A percentile compares a stretch with the other conserved stretches of the same genome.
Evolutionary conservation across 805 yeast species (phyloP).

Genomic region (Saccharomycopsis sp.): DNA sequence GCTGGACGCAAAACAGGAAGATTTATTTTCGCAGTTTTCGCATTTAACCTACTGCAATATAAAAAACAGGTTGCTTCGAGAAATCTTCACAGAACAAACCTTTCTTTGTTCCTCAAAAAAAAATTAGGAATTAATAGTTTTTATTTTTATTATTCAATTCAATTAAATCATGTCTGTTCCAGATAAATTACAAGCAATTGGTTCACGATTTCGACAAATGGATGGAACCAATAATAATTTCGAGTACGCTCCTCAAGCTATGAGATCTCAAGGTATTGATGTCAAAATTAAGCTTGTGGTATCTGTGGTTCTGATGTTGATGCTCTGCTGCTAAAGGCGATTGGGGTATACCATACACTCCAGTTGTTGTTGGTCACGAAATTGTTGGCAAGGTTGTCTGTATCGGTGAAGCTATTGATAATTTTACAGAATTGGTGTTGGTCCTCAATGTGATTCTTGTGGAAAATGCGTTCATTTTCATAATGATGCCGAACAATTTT

Average conservation of each 20-base stretch:
- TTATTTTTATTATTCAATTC: no score
- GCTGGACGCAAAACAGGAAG: no score
- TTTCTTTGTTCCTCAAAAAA: no score
- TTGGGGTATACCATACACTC: constrained; percentile 22
- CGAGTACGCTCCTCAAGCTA: constrained; percentile 16
- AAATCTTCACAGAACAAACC: no score
- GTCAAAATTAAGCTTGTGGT: constrained; percentile 57
- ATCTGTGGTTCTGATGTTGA: constrained; percentile 55
- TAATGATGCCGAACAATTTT: constrained; percentile 33
- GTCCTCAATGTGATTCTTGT: constrained; percentile 38
- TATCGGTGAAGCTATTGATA: constrained; percentile 30
- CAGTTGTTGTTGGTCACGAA: constrained; percentile 29
- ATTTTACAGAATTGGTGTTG: constrained; percentile 43
- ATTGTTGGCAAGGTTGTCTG: constrained; percentile 27
- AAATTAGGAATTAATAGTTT: no score
- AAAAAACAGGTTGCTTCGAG: no score
- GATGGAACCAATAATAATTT: constrained; percentile 22
- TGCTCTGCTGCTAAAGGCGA: constrained; percentile 15
- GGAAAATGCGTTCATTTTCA: constrained; percentile 34
- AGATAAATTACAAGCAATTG: constrained; percentile 18
- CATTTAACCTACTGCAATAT: no score
- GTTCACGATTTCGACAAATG: constrained; percentile 22
- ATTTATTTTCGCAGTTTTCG: no score
- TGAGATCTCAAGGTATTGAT: constrained; percentile 36
- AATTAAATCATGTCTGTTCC: constrained; percentile 3